phyloP scores from a whole-genome alignment of 2,329 filamentous ascomycete species.

The Sporothrix luriei region DNA sequence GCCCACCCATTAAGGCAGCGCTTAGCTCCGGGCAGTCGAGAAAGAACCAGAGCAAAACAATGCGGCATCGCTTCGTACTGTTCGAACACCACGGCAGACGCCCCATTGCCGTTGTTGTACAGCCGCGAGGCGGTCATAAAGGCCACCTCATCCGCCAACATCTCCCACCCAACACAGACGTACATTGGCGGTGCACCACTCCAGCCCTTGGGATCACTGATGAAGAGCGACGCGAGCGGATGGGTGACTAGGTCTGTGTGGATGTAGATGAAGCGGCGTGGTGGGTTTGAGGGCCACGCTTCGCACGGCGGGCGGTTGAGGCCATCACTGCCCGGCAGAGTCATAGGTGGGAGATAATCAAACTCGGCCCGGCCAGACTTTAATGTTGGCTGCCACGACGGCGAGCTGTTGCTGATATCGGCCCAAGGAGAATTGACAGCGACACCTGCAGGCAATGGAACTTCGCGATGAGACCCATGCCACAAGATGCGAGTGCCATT shows the following conservation, averaged over 20 bases:
- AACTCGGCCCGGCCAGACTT: conserved; percentile 46
- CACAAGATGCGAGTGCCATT: conserved; percentile 56
- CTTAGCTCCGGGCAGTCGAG: conserved; percentile 48
- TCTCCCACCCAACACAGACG: conserved; percentile 70
- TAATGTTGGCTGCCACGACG: conserved; percentile 54
- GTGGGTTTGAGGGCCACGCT: conserved; percentile 60
- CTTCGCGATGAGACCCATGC: conserved; percentile 58
- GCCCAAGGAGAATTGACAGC: conserved; percentile 69
- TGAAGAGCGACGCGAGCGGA: conserved; percentile 67
- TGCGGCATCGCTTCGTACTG: conserved; percentile 83
- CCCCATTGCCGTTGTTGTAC: conserved; percentile 53
- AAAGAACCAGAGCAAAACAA: conserved; percentile 65
- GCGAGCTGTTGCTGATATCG: conserved; percentile 67
- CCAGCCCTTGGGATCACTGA: conserved; percentile 58
- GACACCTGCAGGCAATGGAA: conserved; percentile 69
- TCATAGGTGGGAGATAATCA: conserved; percentile 64
- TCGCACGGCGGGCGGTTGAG: conserved; percentile 50
- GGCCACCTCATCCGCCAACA: conserved; percentile 67
- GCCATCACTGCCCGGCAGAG: conserved; percentile 39
- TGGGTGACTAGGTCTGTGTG: conserved; percentile 61
- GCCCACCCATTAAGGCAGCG: conserved; percentile 61
- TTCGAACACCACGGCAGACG: conserved; percentile 66
- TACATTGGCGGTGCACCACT: conserved; percentile 65
- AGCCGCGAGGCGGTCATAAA: conserved; percentile 64
- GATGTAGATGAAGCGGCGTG: conserved; percentile 57